A percentile compares a stretch with the other conserved stretches of the same genome.
Conservation (phyloP, 2,329 filamentous ascomycete species). For the Helicocarpus griseus region DNA sequence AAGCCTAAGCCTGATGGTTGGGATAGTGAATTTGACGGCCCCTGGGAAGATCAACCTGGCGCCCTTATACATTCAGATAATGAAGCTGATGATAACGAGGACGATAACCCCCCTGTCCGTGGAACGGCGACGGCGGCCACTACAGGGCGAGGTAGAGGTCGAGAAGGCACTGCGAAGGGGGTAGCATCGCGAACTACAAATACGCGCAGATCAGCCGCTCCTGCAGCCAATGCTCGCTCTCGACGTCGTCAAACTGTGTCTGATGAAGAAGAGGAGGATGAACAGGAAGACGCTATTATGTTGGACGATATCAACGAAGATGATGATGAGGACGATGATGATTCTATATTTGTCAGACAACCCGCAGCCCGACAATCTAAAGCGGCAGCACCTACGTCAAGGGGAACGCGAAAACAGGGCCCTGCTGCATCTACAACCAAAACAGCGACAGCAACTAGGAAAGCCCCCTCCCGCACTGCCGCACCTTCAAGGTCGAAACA, state of each 20-base stretch:
- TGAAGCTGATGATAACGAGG: constrained; percentile 39
- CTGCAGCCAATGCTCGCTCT: constrained; percentile 13
- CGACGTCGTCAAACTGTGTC: constrained; percentile 23
- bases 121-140: constrained; percentile 35
- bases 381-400: constrained; percentile 1
- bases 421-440: constrained; percentile 16
- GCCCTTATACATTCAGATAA: constrained; percentile 49
- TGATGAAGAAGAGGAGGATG: constrained; percentile 27
- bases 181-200: constrained; percentile 17
- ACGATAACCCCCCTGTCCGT: constrained; percentile 40
- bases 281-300: constrained; percentile 31
- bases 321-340: constrained; percentile 22
- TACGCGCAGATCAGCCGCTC: constrained; percentile 20
- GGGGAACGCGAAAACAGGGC: constrained; percentile 5
- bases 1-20: constrained; percentile 71
- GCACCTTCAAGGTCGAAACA: constrained; percentile 22
- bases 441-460: constrained; percentile 18
- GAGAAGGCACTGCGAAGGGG: constrained; percentile 10
- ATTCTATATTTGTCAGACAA: constrained; percentile 34
- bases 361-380: constrained; percentile 12
- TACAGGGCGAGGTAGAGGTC: constrained; percentile 16
- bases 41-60: constrained; percentile 71
- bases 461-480: constrained; percentile 23
- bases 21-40: constrained; percentile 83
- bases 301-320: constrained; percentile 25